Conservation (phyloP, 2,329 filamentous ascomycete genomes). For the Dactylonectria macrodidyma region DNA sequence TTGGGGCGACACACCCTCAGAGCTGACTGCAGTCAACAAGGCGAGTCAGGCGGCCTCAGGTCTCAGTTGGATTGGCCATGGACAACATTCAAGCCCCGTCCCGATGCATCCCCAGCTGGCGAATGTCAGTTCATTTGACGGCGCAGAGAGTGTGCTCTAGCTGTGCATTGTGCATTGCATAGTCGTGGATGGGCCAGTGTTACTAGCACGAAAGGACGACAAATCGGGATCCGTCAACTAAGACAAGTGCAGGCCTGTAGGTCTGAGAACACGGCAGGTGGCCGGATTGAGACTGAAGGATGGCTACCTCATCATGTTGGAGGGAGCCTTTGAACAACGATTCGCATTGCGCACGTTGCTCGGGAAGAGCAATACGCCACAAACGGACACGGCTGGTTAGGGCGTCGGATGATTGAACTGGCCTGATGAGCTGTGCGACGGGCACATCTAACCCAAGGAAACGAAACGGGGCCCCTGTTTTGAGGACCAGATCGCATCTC, state of each 20-base stretch:
- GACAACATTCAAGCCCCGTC: conserved; percentile 39
- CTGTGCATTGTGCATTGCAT: conserved; percentile 32
- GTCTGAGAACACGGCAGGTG: conserved; percentile 30
- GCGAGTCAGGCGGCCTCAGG: conserved; percentile 46
- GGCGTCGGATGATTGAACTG: conserved; percentile 36
- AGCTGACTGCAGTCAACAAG: conserved; percentile 38
- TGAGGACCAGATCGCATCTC: conserved; percentile 45
- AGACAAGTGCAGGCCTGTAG: conserved; percentile 41
- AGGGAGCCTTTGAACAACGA: conserved; percentile 19
- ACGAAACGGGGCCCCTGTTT: conserved; percentile 37
- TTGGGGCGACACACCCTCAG: conserved; percentile 37
- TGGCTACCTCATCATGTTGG: conserved; percentile 23
- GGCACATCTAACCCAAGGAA: conserved; percentile 36
- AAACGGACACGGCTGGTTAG: conserved; percentile 31
- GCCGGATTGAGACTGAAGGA: conserved; percentile 33
- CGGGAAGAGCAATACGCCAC: conserved; percentile 28
- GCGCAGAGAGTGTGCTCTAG: conserved; percentile 27
- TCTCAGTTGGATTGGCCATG: conserved; percentile 44
- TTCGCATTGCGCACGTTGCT: conserved; percentile 13
- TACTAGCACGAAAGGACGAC: conserved; percentile 31
- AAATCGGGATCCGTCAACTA: conserved; percentile 41
- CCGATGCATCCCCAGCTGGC: conserved; percentile 40
- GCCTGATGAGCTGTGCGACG: conserved; percentile 42
- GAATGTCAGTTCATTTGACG: conserved; percentile 38
- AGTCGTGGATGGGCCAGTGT: conserved; percentile 27